Conservation (phyloP, 345 rosid genomes). For the Cardamine occulta region DNA sequence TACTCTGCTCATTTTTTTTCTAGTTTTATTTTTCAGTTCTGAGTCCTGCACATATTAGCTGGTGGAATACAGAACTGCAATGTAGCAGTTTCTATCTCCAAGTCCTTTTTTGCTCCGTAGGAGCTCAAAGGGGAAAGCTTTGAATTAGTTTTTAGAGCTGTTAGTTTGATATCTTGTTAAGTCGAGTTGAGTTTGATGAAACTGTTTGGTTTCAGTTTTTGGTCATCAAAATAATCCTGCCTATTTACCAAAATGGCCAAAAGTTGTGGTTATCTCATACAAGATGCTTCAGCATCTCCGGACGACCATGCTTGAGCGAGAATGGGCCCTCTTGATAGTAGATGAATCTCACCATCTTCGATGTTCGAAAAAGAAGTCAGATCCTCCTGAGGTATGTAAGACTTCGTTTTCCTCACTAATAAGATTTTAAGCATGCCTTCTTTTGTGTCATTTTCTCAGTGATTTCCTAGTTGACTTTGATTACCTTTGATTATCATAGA, state of each 20-base stretch:
- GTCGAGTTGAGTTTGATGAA: conserved; percentile 22
- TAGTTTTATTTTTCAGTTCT: conserved; percentile 2
- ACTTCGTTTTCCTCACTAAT: conserved; percentile 7
- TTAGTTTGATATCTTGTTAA: conserved; percentile 1
- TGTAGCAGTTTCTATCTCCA: background rate
- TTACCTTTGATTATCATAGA: conserved; percentile 13
- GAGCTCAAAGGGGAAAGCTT: background rate
- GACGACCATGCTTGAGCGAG: conserved; percentile 70
- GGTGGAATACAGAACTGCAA: conserved; percentile 3
- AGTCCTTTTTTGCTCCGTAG: background rate
- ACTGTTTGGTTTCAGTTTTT: conserved; percentile 62
- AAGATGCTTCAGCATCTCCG: conserved; percentile 81
- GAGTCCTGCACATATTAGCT: background rate
- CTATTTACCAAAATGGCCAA: conserved; percentile 69
- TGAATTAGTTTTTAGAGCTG: background rate
- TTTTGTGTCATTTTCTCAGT: background rate
- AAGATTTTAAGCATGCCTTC: conserved; percentile 1
- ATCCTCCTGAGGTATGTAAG: conserved; percentile 71
- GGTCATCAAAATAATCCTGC: conserved; percentile 82
- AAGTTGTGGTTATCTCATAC: conserved; percentile 87
- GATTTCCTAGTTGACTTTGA: background rate
- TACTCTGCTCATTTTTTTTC: background rate
- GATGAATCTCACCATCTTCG: conserved; percentile 97
- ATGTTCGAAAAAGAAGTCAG: conserved; percentile 70
- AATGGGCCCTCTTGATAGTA: conserved; percentile 85